Percentiles rank a stretch among this genome's conserved stretches.
Conservation (phyloP, 495 filamentous ascomycete genomes). For the Platismatia glauca region DNA sequence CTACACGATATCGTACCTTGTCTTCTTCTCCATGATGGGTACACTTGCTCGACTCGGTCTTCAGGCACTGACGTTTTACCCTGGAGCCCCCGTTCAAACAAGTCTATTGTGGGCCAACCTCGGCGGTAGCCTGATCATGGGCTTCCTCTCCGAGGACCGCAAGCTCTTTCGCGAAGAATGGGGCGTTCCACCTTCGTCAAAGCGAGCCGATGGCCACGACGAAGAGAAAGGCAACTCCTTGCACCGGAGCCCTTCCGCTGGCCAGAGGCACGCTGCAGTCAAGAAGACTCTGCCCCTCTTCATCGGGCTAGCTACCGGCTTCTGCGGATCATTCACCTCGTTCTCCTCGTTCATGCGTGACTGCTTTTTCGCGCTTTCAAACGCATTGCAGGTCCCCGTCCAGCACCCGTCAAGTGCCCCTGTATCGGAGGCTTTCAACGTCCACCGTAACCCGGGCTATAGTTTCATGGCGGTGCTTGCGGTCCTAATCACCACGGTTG, state of each 20-base stretch:
- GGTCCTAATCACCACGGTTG: conserved; percentile 58
- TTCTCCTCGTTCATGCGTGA: conserved; percentile 89
- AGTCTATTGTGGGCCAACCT: conserved; percentile 87
- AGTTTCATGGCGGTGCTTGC: conserved; percentile 71
- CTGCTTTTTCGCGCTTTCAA: conserved; percentile 72
- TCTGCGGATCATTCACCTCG: conserved; percentile 86
- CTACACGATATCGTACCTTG: conserved; percentile 71
- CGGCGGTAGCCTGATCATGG: conserved; percentile 72
- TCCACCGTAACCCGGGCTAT: conserved; percentile 62
- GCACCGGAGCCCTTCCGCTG: conserved; percentile 3
- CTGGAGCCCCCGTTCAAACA: conserved; percentile 64
- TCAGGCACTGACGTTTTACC: conserved; percentile 72
- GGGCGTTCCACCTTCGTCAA: conserved; percentile 31
- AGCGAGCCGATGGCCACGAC: conserved; percentile 3
- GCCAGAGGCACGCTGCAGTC: conserved; percentile 38
- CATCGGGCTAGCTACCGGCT: conserved; percentile 85
- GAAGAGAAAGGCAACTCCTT: conserved; percentile 20
- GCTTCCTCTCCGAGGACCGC: conserved; percentile 74
- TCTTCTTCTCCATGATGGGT: conserved; percentile 80
- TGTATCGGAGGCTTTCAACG: conserved; percentile 16
- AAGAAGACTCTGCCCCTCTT: conserved; percentile 87
- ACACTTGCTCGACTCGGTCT: conserved; percentile 79
- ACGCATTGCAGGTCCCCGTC: conserved; percentile 51
- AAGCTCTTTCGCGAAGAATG: conserved; percentile 65
- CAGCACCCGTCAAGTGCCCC: conserved; percentile 23